These are phyloP conservation scores for Oehlia diaphana DNA, from an alignment of 192 early-diverging fungal genomes.

Conservation along the genomic window DNA sequence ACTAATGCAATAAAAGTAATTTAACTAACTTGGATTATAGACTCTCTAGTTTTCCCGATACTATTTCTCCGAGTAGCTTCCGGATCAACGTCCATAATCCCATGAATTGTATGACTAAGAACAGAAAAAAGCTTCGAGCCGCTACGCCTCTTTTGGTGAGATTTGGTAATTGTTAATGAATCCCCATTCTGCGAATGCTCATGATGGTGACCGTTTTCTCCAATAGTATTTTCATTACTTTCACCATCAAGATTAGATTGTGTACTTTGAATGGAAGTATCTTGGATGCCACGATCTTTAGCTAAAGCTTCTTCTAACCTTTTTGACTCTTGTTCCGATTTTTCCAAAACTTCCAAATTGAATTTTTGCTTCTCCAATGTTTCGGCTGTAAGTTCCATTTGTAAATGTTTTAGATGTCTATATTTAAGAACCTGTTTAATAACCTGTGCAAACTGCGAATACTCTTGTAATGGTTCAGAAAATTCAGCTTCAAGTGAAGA, in stretches of 20 bases:
- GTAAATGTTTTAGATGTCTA: constrained; percentile 83
- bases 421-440: constrained; percentile 87
- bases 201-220: constrained; percentile 18
- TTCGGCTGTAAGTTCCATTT: constrained; percentile 76
- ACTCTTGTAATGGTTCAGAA: constrained; percentile 83
- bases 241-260: neutral
- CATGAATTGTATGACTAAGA: constrained; percentile 75
- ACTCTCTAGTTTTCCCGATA: constrained; percentile 84
- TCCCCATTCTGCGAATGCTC: constrained; percentile 34
- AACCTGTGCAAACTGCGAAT: constrained; percentile 82
- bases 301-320: constrained; percentile 67
- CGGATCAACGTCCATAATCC: constrained; percentile 95
- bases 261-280: neutral
- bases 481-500: constrained; percentile 75
- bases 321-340: constrained; percentile 72
- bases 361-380: constrained; percentile 72
- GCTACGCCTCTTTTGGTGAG: constrained; percentile 39
- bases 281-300: constrained; percentile 32
- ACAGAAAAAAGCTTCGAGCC: constrained; percentile 56
- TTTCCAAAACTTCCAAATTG: constrained; percentile 57
- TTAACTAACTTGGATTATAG: constrained; percentile 56
- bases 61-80: constrained; percentile 84
- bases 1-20: neutral
- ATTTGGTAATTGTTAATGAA: constrained; percentile 26
- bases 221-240: constrained; percentile 2